Percentiles rank a stretch among this genome's conserved stretches.
These are phyloP conservation scores for Diaporthe citrichinensis DNA, from an alignment of 2,329 filamentous ascomycete genomes.

Conservation along the genomic window DNA sequence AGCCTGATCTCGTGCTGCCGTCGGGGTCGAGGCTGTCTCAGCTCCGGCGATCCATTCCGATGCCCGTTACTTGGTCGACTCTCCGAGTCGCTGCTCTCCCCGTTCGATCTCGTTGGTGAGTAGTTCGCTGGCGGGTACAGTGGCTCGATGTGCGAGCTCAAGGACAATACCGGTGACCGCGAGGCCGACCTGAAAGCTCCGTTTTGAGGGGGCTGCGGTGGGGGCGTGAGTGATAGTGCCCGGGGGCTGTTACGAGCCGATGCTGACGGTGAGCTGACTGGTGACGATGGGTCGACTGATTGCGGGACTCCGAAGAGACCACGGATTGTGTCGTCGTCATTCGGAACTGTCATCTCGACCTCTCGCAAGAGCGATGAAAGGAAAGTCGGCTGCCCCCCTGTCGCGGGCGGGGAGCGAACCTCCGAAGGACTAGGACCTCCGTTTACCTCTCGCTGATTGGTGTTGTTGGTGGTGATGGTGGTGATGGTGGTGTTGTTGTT, in stretches of 20 bases:
- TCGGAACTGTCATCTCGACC: constrained; percentile 77
- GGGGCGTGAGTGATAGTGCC: constrained; percentile 77
- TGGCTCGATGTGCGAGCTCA: constrained; percentile 81
- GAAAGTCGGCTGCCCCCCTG: constrained; percentile 78
- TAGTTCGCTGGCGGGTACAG: constrained; percentile 82
- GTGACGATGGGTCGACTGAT: constrained; percentile 50
- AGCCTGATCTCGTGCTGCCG: constrained; percentile 59
- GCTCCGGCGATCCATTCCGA: constrained; percentile 56
- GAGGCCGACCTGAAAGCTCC: constrained; percentile 71
- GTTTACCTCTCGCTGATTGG: constrained; percentile 39
- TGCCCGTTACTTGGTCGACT: constrained; percentile 42
- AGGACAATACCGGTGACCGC: constrained; percentile 69
- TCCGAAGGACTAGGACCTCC: constrained; percentile 40
- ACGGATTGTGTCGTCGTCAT: constrained; percentile 69
- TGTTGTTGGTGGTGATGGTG: not conserved
- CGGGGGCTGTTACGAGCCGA: constrained; percentile 78
- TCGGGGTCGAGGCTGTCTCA: constrained; percentile 67
- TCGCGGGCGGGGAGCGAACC: constrained; percentile 50
- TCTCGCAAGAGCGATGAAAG: constrained; percentile 90
- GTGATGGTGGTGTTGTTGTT: not conserved
- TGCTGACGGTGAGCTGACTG: constrained; percentile 72
- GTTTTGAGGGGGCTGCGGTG: constrained; percentile 62
- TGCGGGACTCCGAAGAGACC: constrained; percentile 55
- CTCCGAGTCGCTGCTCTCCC: constrained; percentile 63
- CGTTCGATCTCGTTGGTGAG: constrained; percentile 68